Evolutionary conservation across 2,329 filamentous ascomycete species (phyloP), one percentile per base, ranked within the genome.

Genomic region (Colletotrichum somersetense): DNA sequence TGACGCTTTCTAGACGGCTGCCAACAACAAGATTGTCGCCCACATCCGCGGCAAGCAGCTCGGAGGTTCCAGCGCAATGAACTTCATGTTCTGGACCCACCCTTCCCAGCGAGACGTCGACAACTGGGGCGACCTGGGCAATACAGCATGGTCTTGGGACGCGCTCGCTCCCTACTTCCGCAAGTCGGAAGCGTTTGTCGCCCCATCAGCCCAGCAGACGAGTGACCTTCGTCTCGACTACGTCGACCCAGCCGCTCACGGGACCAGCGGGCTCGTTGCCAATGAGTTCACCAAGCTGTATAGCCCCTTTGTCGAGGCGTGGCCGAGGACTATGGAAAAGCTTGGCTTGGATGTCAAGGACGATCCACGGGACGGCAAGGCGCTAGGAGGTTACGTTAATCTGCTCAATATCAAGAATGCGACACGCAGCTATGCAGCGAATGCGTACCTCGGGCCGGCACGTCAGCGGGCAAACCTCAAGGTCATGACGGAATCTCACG

Each of bases 31-130:
- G 14, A 42, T 67, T 12, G 55, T 74, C 53, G 66, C 62, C 20
- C 73, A 74, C 14, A 63, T 69, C 50, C 73, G 73, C 38, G 73
- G 71, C 14, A 74, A 74, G 53, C 64, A 68, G 26, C 83, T 93
- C 0, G 91, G 91, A 23, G 91, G 91, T 8, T 89, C 90, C 8
- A 88, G 85, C 20, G 87, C 87, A 0, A 83, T 91, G 59, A 91
- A 91, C 74, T 88, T 87, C 73, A 87, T 90, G 86, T 86, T 88
- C 59, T 85, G 83, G 81, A 84, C 83, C 65, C 82, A 85, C 42
- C 86, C 83, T 8, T 82, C 80, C 61, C 79, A 76, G 46, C 81
- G 81, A 46, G 87, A 89, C 56, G 87, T 88, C 57, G 85, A 91
- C 77, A 84, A 83, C 0, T 91, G 89, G 89, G 85, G 85, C 58